Evolutionary conservation across 495 filamentous ascomycete species (phyloP).

Genomic region (Talaromyces thailandensis): DNA sequence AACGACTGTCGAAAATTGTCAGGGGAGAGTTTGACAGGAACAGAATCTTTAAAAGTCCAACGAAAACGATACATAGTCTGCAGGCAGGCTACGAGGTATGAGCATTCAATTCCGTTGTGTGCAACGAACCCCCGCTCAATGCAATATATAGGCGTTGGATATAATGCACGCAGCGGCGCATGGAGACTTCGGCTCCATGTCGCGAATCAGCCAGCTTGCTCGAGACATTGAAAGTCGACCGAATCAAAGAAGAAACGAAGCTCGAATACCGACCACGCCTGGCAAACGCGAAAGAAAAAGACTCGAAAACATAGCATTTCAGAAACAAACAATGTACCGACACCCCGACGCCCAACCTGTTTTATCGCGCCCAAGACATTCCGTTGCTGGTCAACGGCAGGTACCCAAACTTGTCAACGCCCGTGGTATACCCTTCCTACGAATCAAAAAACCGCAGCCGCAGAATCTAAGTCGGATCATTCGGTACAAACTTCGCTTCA

Average conservation of each 20-base stretch:
- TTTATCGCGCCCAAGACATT: slow-evolving; percentile 34
- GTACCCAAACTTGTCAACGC: slow-evolving; percentile 53
- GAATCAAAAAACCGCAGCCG: slow-evolving; percentile 62
- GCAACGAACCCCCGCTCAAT: slow-evolving; percentile 12
- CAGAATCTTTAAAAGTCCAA: slow-evolving; percentile 40
- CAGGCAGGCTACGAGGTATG: slow-evolving; percentile 59
- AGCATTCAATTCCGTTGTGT: not conserved
- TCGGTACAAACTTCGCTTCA: slow-evolving; percentile 37
- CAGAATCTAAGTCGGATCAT: slow-evolving; percentile 46
- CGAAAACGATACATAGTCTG: slow-evolving; percentile 44
- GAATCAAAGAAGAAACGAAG: not conserved
- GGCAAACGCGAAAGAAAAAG: slow-evolving; percentile 10
- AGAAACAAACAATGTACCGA: slow-evolving; percentile 20
- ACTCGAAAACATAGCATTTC: slow-evolving; percentile 16
- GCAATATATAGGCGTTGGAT: slow-evolving; percentile 24
- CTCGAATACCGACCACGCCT: not conserved
- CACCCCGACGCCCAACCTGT: slow-evolving; percentile 32
- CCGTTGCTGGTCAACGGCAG: slow-evolving; percentile 42
- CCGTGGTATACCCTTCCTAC: slow-evolving; percentile 57
- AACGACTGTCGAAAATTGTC: slow-evolving; percentile 22
- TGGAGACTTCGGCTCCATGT: slow-evolving; percentile 16
- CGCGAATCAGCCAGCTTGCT: slow-evolving; percentile 17
- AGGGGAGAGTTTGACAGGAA: slow-evolving; percentile 52
- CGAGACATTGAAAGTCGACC: slow-evolving; percentile 1
- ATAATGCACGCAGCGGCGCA: slow-evolving; percentile 29